phyloP scores from a whole-genome alignment of 148 eudicot genomes.

The Cornus controversa region DNA sequence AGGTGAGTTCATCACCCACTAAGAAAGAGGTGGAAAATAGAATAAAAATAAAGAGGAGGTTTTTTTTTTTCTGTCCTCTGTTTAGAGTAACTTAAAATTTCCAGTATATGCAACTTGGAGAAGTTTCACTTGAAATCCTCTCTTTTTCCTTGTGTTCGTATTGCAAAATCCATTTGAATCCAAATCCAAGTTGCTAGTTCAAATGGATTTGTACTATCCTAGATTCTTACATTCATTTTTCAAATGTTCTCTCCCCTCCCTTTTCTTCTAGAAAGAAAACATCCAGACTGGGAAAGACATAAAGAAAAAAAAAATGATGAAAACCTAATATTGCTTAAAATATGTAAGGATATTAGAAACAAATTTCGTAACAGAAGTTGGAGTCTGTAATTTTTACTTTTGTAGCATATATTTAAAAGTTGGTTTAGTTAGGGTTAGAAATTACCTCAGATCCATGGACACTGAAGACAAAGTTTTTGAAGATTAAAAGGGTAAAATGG shows the following conservation, averaged over 20 bases:
- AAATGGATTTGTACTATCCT: neutral
- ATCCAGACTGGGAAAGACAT: neutral
- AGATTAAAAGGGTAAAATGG: too few relatives aligned
- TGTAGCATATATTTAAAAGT: too few relatives aligned
- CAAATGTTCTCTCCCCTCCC: neutral
- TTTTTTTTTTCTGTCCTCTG: neutral
- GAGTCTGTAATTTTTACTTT: too few relatives aligned
- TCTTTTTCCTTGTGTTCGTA: neutral
- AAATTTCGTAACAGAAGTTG: too few relatives aligned
- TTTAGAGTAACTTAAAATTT: neutral
- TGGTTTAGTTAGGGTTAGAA: too few relatives aligned
- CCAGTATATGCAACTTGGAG: neutral
- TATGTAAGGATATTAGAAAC: too few relatives aligned
- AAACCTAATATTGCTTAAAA: neutral
- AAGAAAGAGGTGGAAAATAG: neutral
- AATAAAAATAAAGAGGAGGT: neutral
- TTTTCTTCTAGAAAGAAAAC: too few relatives aligned
- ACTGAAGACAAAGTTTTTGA: too few relatives aligned
- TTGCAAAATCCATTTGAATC: neutral
- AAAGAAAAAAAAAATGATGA: neutral
- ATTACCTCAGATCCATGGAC: neutral
- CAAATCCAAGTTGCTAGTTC: constrained; percentile 3
- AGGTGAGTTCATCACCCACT: constrained; percentile 40
- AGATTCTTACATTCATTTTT: neutral
- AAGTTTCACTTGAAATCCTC: neutral